Percentiles rank a stretch among this genome's conserved stretches.
Evolutionary conservation across 345 rosid genomes (phyloP).

Genomic region (Moricandia moricandioides): DNA sequence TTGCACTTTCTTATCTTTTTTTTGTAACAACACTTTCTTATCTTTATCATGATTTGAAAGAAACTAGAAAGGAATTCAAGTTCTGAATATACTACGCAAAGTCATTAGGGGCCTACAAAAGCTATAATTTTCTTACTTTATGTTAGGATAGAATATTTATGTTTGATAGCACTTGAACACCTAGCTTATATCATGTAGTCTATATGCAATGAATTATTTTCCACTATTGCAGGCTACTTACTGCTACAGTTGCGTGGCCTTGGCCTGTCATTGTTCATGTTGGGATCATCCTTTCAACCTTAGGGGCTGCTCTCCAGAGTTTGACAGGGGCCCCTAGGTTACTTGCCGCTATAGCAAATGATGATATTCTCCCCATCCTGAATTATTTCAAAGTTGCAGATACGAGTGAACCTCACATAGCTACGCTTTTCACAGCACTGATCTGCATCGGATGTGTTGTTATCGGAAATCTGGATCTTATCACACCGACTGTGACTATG

Average conservation of each 20-base stretch:
- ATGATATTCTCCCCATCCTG: conserved; percentile 95
- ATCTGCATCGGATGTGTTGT: conserved; percentile 85
- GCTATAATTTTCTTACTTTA: background rate
- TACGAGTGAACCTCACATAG: conserved; percentile 78
- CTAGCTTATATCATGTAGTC: background rate
- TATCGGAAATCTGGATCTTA: conserved; percentile 97
- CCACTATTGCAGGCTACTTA: conserved; percentile 60
- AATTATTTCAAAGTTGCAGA: conserved; percentile 93
- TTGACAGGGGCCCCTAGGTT: conserved; percentile 96
- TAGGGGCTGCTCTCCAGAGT: conserved; percentile 99
- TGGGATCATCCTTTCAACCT: conserved; percentile 94
- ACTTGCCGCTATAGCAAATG: conserved; percentile 99
- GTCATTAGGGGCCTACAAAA: background rate
- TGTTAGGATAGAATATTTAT: conserved; percentile 1
- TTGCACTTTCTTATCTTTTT: conserved; percentile 11
- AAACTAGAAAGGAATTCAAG: background rate
- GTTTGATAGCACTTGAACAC: conserved; percentile 9
- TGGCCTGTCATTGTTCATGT: conserved; percentile 72
- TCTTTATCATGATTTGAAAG: conserved; percentile 17
- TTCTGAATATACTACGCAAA: conserved; percentile 3
- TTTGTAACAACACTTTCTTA: conserved; percentile 3
- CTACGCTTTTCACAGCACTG: conserved; percentile 91
- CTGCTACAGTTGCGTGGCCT: conserved; percentile 99
- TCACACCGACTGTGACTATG: conserved; percentile 96
- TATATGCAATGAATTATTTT: conserved; percentile 4